These are phyloP conservation scores for Evansstolkia leycettana DNA, from an alignment of 495 filamentous ascomycete species.

Conservation along the genomic window DNA sequence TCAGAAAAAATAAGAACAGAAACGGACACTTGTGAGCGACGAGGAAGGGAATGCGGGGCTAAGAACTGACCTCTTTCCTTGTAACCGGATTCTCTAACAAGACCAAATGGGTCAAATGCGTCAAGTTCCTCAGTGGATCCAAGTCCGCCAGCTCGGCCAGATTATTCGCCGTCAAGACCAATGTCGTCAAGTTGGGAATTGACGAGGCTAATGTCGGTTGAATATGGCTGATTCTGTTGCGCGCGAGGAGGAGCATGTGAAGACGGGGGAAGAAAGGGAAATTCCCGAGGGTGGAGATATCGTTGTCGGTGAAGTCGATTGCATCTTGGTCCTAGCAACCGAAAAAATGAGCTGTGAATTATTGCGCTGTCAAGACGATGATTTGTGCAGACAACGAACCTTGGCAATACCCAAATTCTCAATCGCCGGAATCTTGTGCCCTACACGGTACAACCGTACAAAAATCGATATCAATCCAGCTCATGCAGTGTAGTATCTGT, in stretches of 20 bases:
- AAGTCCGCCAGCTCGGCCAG: slow-evolving; percentile 73
- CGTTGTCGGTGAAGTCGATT: slow-evolving; percentile 98
- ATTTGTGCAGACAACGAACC: slow-evolving; percentile 35
- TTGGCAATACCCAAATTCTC: slow-evolving; percentile 96
- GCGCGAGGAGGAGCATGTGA: slow-evolving; percentile 72
- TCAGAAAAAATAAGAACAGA: slow-evolving; percentile 2
- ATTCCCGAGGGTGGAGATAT: slow-evolving; percentile 78
- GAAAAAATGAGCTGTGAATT: neutral
- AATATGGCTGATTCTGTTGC: slow-evolving; percentile 75
- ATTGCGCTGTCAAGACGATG: neutral
- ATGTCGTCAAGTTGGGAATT: slow-evolving; percentile 62
- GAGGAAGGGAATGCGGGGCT: neutral
- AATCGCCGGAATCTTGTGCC: slow-evolving; percentile 94
- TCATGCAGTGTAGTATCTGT: slow-evolving; percentile 91
- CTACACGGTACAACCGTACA: slow-evolving; percentile 49
- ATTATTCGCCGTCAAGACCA: slow-evolving; percentile 70
- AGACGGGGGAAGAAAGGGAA: slow-evolving; percentile 90
- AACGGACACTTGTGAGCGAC: too few species aligned
- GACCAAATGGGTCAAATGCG: slow-evolving; percentile 61
- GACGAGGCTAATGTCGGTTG: slow-evolving; percentile 59
- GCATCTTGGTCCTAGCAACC: slow-evolving; percentile 62
- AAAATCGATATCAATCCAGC: slow-evolving; percentile 74
- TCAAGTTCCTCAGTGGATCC: slow-evolving; percentile 63
- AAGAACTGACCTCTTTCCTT: slow-evolving; percentile 82
- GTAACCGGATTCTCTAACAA: slow-evolving; percentile 81